phyloP scores from a whole-genome alignment of 2,329 filamentous ascomycete genomes.

The Venturia asperata region DNA sequence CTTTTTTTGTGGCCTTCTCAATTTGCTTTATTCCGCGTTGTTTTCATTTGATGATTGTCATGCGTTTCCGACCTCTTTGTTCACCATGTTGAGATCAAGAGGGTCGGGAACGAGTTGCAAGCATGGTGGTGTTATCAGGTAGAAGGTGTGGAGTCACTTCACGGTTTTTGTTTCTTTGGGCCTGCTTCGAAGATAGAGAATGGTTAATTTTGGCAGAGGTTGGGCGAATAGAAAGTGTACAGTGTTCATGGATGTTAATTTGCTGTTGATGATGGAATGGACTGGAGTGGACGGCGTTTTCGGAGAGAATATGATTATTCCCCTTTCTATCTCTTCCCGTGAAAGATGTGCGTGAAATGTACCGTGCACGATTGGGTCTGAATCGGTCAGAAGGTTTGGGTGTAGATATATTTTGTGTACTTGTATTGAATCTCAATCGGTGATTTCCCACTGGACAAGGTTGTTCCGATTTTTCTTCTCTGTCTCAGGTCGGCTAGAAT shows the following conservation, averaged over 20 bases:
- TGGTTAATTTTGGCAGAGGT: neutral
- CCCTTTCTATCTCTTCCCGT: neutral
- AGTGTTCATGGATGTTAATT: neutral
- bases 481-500: too few relatives aligned
- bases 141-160: neutral
- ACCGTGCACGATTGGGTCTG: neutral
- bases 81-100: neutral
- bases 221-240: neutral
- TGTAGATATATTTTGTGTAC: too few relatives aligned
- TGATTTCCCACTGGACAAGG: too few relatives aligned
- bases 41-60: neutral
- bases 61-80: neutral
- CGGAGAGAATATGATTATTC: neutral
- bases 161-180: neutral
- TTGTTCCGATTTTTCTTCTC: too few relatives aligned
- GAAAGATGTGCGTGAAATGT: neutral
- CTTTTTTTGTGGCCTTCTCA: neutral
- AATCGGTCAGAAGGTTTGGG: too few relatives aligned
- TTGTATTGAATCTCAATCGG: too few relatives aligned
- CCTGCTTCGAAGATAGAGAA: neutral
- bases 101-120: neutral
- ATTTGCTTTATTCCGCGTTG: neutral
- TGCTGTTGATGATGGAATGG: neutral
- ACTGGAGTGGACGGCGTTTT: neutral
- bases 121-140: conserved; percentile 2